phyloP scores from a whole-genome alignment of 192 early-diverging fungal species.

The Linnemannia schmuckeri region DNA sequence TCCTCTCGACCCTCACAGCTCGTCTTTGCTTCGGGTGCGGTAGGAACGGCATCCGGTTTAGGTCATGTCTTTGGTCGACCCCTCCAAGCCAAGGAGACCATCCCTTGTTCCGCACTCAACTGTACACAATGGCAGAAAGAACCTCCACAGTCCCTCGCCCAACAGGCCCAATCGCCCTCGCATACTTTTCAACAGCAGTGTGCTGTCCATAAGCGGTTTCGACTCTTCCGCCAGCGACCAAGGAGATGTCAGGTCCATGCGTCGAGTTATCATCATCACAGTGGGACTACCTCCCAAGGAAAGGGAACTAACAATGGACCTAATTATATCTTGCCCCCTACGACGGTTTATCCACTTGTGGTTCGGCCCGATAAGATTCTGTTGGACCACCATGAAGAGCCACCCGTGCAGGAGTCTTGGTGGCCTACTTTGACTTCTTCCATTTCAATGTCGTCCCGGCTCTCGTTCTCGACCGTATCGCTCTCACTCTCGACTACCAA shows the following conservation, averaged over 20 bases:
- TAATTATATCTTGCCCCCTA: constrained; percentile 38
- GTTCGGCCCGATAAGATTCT: constrained; percentile 50
- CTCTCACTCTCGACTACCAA: constrained; percentile 15
- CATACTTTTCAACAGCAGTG: constrained; percentile 54
- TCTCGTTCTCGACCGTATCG: constrained; percentile 36
- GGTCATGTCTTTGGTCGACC: constrained; percentile 50
- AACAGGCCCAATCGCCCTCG: constrained; percentile 45
- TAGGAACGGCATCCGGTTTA: constrained; percentile 36
- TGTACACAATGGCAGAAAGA: constrained; percentile 35
- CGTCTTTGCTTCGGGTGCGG: constrained; percentile 51
- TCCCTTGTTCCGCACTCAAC: constrained; percentile 31
- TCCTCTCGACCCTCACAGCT: constrained; percentile 30
- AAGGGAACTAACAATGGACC: background rate
- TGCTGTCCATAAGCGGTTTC: constrained; percentile 40
- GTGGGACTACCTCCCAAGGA: background rate
- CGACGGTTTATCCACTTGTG: constrained; percentile 40
- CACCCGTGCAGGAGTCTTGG: constrained; percentile 8
- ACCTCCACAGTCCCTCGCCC: constrained; percentile 10
- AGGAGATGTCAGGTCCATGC: constrained; percentile 42
- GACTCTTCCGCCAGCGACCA: constrained; percentile 45
- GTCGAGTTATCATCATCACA: background rate
- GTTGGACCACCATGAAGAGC: constrained; percentile 15
- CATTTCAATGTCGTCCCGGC: constrained; percentile 26
- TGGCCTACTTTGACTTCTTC: constrained; percentile 18
- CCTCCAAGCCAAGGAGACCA: constrained; percentile 42